Conservation (phyloP, 148 eudicot species). For the Cornus suecica region DNA sequence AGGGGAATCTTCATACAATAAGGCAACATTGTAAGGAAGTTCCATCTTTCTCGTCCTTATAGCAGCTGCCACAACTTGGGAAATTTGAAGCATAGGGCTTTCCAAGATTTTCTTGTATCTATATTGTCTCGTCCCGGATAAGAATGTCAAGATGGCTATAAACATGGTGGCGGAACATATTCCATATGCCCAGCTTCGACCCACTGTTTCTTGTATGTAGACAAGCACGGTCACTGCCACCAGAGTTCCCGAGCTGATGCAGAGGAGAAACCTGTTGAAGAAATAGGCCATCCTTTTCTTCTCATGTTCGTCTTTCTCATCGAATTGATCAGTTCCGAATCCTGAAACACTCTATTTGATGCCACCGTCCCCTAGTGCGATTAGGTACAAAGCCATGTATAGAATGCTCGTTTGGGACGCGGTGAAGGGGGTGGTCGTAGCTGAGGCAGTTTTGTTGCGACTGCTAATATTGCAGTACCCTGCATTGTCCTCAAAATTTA, state of each 20-base stretch:
- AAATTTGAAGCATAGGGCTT: constrained; percentile 73
- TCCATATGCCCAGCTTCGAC: constrained; percentile 80
- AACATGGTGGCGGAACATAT: constrained; percentile 68
- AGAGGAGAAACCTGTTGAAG: constrained; percentile 89
- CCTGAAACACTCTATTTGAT: constrained; percentile 74
- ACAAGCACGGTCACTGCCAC: constrained; percentile 83
- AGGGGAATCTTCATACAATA: constrained; percentile 59
- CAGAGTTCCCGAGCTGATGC: constrained; percentile 77
- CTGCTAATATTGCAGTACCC: constrained; percentile 68
- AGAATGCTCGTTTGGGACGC: constrained; percentile 66
- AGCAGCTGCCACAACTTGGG: constrained; percentile 67
- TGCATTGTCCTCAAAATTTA: constrained; percentile 9
- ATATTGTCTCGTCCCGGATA: constrained; percentile 54
- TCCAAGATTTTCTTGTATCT: constrained; percentile 73
- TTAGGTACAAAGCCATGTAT: constrained; percentile 47
- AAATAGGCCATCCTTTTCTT: constrained; percentile 77
- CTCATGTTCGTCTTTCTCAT: constrained; percentile 63
- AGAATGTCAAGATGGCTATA: constrained; percentile 48
- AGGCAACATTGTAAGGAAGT: constrained; percentile 45
- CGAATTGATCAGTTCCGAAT: constrained; percentile 68
- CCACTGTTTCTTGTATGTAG: constrained; percentile 77
- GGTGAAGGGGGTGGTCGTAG: constrained; percentile 59
- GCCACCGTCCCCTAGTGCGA: constrained; percentile 71
- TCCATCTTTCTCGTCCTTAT: constrained; percentile 47
- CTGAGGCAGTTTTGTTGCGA: constrained; percentile 59